Evolutionary conservation across 345 rosid species (phyloP).

Genomic region (Eucalyptus cloeziana): DNA sequence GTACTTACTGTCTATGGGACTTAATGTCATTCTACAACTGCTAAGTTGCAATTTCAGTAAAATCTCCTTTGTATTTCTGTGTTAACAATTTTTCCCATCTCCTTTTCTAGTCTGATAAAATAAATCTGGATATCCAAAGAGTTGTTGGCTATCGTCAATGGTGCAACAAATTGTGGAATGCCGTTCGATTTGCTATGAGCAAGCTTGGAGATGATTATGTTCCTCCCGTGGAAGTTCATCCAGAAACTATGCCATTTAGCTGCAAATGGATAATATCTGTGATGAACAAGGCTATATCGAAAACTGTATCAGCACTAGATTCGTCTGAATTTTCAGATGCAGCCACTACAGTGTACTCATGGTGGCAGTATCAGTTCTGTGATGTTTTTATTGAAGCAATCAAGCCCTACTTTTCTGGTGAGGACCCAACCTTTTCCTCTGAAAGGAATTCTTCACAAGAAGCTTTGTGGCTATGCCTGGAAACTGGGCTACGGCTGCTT

Average conservation of each 20-base stretch:
- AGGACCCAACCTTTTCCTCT: constrained; percentile 35
- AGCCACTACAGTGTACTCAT: constrained; percentile 60
- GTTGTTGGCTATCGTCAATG: constrained; percentile 98
- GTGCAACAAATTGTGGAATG: constrained; percentile 99
- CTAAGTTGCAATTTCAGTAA: background rate
- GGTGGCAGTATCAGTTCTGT: constrained; percentile 99
- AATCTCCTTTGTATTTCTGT: background rate
- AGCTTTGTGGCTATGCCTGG: constrained; percentile 74
- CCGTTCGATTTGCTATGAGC: constrained; percentile 91
- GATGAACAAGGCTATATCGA: constrained; percentile 59
- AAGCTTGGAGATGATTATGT: constrained; percentile 60
- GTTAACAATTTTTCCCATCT: background rate
- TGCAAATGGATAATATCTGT: constrained; percentile 90
- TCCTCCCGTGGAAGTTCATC: constrained; percentile 35
- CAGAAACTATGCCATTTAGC: constrained; percentile 53
- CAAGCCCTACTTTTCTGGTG: constrained; percentile 74
- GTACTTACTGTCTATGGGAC: background rate
- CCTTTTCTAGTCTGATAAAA: constrained; percentile 73
- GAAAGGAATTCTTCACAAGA: constrained; percentile 58
- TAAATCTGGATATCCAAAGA: constrained; percentile 90
- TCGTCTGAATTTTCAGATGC: constrained; percentile 79
- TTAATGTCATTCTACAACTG: background rate
- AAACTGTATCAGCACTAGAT: constrained; percentile 42
- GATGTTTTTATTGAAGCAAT: constrained; percentile 88
- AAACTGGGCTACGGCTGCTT: constrained; percentile 78